Base-by-base conservation (phyloP, 2,329 filamentous ascomycete species). In the Apiospora pterosperma region DNA sequence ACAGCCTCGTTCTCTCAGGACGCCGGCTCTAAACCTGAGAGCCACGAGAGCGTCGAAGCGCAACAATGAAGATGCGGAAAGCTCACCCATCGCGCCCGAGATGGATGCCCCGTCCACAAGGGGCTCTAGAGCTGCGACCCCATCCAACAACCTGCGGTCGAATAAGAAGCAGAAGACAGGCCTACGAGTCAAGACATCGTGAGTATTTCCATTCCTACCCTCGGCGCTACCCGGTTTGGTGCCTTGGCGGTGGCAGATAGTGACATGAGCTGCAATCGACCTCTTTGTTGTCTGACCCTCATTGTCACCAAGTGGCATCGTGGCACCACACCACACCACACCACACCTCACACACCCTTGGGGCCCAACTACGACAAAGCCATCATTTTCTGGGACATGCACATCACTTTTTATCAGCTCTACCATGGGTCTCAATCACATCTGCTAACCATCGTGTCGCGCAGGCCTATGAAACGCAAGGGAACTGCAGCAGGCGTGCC, bases 391-490 rank as follows among this genome's bases (percentile, higher is more conserved):
- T 34, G 48, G 48, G 28, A 34, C 16, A 55, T 34, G 28, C 48
- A 21, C 16, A n/a, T 28, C 4, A n/a, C 48, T 55, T n/a, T n/a
- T 34, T 31, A n/a, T 55, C 12, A 28, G 12, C 12, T 55, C 7
- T 55, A 21, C 5, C 25, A 34, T 55, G 3, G 25, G n/a, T 34
- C 1, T 19, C 28, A n/a, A 55, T 16, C 8, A 12, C 8, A 28
- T n/a, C n/a, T 55, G 48, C 48, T 55, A 34, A 55, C 4, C 16
- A 12, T n/a, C 16, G 52, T 63, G 42, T 69, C 60, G 36, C 52
- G 62, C 75, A 94, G 91, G 69, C 91, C 91, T 55, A 84, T 90
- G 77, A 94, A 94, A 81, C 92, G 91, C 80, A 90, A 90, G 77
- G 83, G 88, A 70, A 86, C 87, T 69, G 85, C 88, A 70, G 89